Base-by-base conservation (phyloP, 139 green algal genomes). In the Micractinium sp. region DNA sequence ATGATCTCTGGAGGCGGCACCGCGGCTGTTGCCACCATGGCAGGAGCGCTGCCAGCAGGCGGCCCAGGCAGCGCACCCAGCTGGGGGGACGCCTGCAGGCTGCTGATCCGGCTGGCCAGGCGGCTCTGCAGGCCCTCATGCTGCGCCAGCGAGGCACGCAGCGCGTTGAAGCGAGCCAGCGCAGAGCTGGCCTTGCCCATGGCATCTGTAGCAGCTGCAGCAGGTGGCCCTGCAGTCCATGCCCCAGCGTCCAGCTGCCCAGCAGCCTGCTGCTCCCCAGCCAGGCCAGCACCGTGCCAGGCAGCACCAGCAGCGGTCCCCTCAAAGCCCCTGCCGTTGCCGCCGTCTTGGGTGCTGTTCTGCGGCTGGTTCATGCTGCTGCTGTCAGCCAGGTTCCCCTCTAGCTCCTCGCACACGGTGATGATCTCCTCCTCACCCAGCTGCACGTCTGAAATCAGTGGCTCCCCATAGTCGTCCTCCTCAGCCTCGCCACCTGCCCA, bases 111-210 rank as follows among this genome's bases (percentile, higher is more conserved):
- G 53, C 73, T 83, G 71, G 47, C 47, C 60, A 89, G 86, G 4
- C 56, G 33, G 29, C 60, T 12, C 25, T 88, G 66, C n/a, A 63
- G 31, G 20, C 35, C 35, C 29, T 63, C 81, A 0, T 91, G 66
- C 66, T 71, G 69, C 13, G 47, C 38, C 53, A 84, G 81, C 53
- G 53, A 84, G 18, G 53, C 33, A 23, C 69, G 60, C 61, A 87
- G 74, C 79, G 90, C 86, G 67, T 90, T 73, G 73, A 86, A 82
- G 74, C 88, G 75, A 38, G 78, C 41, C 77, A 81, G 82, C 67
- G 53, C 83, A 2, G 83, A 63, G 66, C 41, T n/a, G 27, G 83
- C 83, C 83, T 87, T 66, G 39, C 29, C 36, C 41, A 85, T 85
- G 38, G 78, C 71, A 56, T 60, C 85, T 36, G 77, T 22, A 31